A percentile compares a stretch with the other conserved stretches of the same genome.
Evolutionary conservation across 2,329 filamentous ascomycete species (phyloP).

Genomic region (Aureobasidium sp.): DNA sequence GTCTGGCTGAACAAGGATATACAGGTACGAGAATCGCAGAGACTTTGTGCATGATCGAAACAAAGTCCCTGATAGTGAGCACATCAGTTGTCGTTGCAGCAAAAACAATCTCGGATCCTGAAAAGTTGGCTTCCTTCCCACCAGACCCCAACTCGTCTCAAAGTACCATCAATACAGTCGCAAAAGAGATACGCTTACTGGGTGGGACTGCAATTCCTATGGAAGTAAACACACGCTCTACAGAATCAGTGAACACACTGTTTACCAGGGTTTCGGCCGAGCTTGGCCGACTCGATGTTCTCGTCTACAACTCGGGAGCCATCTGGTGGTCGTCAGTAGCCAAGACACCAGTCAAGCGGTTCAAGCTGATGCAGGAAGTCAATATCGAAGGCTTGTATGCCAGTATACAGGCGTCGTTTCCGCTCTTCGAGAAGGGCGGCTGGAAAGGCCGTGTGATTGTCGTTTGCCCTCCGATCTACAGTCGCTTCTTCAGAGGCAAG

Average conservation of each 20-base stretch:
- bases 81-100: constrained; percentile 65
- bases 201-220: constrained; percentile 61
- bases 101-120: constrained; percentile 63
- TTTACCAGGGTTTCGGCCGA: not conserved
- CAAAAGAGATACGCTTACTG: constrained; percentile 60
- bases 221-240: constrained; percentile 48
- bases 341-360: constrained; percentile 52
- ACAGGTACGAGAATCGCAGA: constrained; percentile 44
- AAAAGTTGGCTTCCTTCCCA: constrained; percentile 53
- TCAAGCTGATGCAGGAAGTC: constrained; percentile 62
- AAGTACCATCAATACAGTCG: constrained; percentile 76
- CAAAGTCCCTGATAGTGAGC: not conserved
- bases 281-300: constrained; percentile 56
- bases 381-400: constrained; percentile 73
- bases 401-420: constrained; percentile 60
- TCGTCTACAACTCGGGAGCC: constrained; percentile 78
- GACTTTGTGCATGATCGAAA: not conserved
- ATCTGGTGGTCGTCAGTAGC: constrained; percentile 77
- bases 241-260: not conserved
- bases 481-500: constrained; percentile 77
- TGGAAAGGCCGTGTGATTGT: constrained; percentile 62
- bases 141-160: constrained; percentile 67
- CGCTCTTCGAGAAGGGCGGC: constrained; percentile 48
- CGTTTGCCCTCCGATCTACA: constrained; percentile 79
- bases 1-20: constrained; percentile 65